Base-by-base conservation (phyloP, 2,329 filamentous ascomycete genomes). In the Colletotrichum trifolii region DNA sequence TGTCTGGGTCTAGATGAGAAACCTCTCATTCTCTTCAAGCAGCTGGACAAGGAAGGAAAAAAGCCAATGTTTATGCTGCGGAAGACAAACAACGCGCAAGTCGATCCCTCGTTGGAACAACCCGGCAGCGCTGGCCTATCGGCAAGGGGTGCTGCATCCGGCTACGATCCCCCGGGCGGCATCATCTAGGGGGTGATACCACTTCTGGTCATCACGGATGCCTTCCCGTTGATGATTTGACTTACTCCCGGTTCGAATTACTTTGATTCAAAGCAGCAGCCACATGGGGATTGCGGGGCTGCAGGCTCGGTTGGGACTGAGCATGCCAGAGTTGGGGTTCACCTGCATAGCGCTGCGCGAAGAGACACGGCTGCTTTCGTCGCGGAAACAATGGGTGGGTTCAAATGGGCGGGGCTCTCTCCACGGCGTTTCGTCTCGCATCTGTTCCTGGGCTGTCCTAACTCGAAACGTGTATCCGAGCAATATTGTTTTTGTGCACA, bases 21-120 rank as follows among this genome's bases (percentile, higher is more conserved):
- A 73, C 96, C 96, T 9, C 82, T 99, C 64, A 96, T 97, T 68
- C 80, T 99, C 67, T 99, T 99, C 81, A 99, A 99, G 80, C 94
- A 98, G 76, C 82, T 99, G 61, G 94, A 98, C 75, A 94, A 94
- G 76, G 96, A 98, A 81, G 96, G 96, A 50, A 91, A 96, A 79
- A 99, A 98, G 76, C 96, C 96, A 25, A 98, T 98, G 96, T 99
- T 99, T 74, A 99, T 99, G 96, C 82, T 99, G 61, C 84, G 96
- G 62, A 89, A 89, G 77, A 89, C 85, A 39, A 87, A 85, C 52
- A 83, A 82, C 43, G 83, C 84, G 9, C 80, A 79, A 55, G 79
- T 79, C 33, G 85, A 87, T 54, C 63, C 71, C 9, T 69, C 71
- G 2, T 73, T 69, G 13, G 83, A 85, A 48, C 78, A 80, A 1